These are phyloP conservation scores for Aspergillus fumigatus DNA, from an alignment of 2,329 filamentous ascomycete species.

Conservation along the genomic window DNA sequence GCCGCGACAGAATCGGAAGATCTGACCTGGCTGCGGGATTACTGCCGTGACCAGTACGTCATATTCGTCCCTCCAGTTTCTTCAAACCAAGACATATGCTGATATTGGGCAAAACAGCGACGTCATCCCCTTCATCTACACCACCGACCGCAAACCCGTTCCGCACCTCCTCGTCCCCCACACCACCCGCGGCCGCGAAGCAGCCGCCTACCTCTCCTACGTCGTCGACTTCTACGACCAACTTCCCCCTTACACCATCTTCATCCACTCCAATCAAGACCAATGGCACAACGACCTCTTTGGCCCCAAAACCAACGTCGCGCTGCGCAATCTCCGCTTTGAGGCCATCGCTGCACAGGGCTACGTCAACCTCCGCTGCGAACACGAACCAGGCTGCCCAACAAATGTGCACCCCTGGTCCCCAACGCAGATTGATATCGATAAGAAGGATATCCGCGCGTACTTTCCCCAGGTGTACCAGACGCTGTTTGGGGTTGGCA, in stretches of 20 bases:
- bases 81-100: not conserved
- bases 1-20: slow-evolving; percentile 17
- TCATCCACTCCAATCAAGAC: slow-evolving; percentile 56
- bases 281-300: slow-evolving; percentile 55
- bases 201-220: slow-evolving; percentile 58
- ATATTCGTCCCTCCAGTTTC: not conserved
- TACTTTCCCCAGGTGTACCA: slow-evolving; percentile 23
- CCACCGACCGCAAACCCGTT: slow-evolving; percentile 22
- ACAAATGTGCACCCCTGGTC: slow-evolving; percentile 31
- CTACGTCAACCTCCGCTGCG: slow-evolving; percentile 39
- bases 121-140: slow-evolving; percentile 17
- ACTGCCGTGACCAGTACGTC: slow-evolving; percentile 16
- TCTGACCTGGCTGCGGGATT: slow-evolving; percentile 17
- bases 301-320: slow-evolving; percentile 24
- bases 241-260: slow-evolving; percentile 56
- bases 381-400: slow-evolving; percentile 34
- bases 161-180: slow-evolving; percentile 19
- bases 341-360: slow-evolving; percentile 35
- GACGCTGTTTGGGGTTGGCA: slow-evolving; percentile 21
- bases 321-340: slow-evolving; percentile 29
- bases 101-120: not conserved
- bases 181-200: slow-evolving; percentile 53
- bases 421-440: slow-evolving; percentile 18
- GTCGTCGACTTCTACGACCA: slow-evolving; percentile 59
- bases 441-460: slow-evolving; percentile 21